Conservation (phyloP, 169 alveolate genomes). For the Toxoplasma gondii region DNA sequence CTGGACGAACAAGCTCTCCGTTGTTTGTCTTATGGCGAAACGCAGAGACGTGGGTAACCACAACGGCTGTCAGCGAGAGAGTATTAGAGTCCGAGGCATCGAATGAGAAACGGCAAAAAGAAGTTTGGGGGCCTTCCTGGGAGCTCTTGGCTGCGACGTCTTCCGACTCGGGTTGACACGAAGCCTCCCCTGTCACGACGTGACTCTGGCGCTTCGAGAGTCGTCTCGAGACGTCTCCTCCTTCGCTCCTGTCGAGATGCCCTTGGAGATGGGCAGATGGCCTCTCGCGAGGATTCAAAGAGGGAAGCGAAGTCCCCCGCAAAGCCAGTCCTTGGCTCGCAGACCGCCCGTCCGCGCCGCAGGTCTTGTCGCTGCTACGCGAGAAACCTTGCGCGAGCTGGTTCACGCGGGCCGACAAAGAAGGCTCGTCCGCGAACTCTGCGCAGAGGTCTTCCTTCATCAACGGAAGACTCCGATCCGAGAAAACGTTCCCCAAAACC, state of each 20-base stretch:
- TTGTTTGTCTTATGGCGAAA: neutral
- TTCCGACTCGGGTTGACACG: neutral
- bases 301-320: neutral
- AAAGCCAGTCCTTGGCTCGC: neutral
- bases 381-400: neutral
- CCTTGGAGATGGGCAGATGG: too few species aligned
- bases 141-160: neutral
- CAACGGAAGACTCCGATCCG: neutral
- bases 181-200: neutral
- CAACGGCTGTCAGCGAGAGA: neutral
- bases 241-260: too few species aligned
- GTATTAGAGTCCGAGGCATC: neutral
- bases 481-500: neutral
- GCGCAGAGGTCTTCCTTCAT: neutral
- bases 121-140: neutral
- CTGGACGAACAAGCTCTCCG: neutral
- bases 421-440: neutral
- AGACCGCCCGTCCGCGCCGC: neutral
- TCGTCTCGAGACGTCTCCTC: too few species aligned
- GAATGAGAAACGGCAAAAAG: too few species aligned
- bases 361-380: neutral
- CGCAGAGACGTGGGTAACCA: constrained; percentile 19
- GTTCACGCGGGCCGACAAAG: neutral
- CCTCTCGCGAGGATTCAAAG: too few species aligned
- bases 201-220: neutral